These are phyloP conservation scores for Phylloporus rhodoxanthus DNA, from an alignment of 768 basidiomycete genomes.

Conservation along the genomic window DNA sequence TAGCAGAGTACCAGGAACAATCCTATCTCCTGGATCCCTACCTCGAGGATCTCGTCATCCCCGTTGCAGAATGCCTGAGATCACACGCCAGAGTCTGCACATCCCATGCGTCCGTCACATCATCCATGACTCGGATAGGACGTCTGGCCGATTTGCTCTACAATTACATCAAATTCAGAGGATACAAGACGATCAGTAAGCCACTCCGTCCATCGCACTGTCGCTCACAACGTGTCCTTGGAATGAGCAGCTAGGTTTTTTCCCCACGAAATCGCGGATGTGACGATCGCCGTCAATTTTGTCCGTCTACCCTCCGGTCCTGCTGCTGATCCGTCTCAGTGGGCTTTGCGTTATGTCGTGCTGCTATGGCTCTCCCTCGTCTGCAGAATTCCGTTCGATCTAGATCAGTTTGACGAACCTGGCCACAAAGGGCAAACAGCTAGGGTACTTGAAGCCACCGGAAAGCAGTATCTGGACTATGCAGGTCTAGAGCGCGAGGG, in stretches of 20 bases:
- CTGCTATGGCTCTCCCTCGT: conserved; percentile 93
- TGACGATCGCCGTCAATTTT: conserved; percentile 68
- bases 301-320: conserved; percentile 45
- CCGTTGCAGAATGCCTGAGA: conserved; percentile 64
- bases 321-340: conserved; percentile 42
- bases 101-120: conserved; percentile 18
- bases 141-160: conserved; percentile 65
- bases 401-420: conserved; percentile 75
- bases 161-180: conserved; percentile 78
- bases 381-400: conserved; percentile 88
- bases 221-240: conserved; percentile 13
- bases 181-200: conserved; percentile 88
- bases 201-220: conserved; percentile 14
- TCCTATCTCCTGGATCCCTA: conserved; percentile 88
- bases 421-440: conserved; percentile 51
- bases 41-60: conserved; percentile 71
- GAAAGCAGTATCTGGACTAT: conserved; percentile 50
- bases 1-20: conserved; percentile 89
- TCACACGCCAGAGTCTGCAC: conserved; percentile 42
- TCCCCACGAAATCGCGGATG: conserved; percentile 83
- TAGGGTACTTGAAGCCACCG: conserved; percentile 48
- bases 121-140: conserved; percentile 38
- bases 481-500: conserved; percentile 84
- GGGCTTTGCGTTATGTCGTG: conserved; percentile 79
- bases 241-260: conserved; percentile 74